Evolutionary conservation across 306 rosid species (phyloP), one percentile per base, ranked within the genome.

Genomic region (Cucumis hystrix): DNA sequence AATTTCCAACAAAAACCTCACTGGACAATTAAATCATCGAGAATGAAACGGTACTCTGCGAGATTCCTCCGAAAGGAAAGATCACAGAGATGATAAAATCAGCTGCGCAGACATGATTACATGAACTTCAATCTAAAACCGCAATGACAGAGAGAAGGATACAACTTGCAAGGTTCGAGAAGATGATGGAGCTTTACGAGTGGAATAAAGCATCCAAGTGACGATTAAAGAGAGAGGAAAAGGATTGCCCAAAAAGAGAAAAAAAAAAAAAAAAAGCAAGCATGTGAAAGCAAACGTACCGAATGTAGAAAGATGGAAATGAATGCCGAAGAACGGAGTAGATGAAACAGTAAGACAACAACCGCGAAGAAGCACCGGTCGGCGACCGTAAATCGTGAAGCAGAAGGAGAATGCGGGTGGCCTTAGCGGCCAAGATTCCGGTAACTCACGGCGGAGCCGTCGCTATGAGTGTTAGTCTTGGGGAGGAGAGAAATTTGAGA

Each of bases 281-380:
- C 58, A 71, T 25, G 70, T 16, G 68, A 64, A 54, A 69, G 71
- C 6, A 69, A 70, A 55, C 49, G 51, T 43, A 43, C 51, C 11
- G 56, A 7, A 80, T 54, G 35, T 35, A 23, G 61, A 61, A 61
- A 10, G 73, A 41, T 33, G 68, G 70, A 35, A 82, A 25, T 72
- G 67, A 80, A 65, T 14, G 41, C 58, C 20, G 39, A 65, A 15
- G 77, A 54, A 70, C 11, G 57, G 74, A 43, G 10, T 23, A 77
- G 78, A 86, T 77, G 77, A 78, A 88, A 88, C 89, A 87, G 91
- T 85, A 58, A 49, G 80, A 82, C 83, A 54, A 55, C 83, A 80
- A 28, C 66, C 55, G 83, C 72, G 77, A 70, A 55, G 51, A 37
- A 18, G 55, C 81, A 51, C 12, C 60, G 82, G 23, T 83, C 85